Evolutionary conservation across 306 rosid genomes (phyloP).

Genomic region (Arachis stenosperma): DNA sequence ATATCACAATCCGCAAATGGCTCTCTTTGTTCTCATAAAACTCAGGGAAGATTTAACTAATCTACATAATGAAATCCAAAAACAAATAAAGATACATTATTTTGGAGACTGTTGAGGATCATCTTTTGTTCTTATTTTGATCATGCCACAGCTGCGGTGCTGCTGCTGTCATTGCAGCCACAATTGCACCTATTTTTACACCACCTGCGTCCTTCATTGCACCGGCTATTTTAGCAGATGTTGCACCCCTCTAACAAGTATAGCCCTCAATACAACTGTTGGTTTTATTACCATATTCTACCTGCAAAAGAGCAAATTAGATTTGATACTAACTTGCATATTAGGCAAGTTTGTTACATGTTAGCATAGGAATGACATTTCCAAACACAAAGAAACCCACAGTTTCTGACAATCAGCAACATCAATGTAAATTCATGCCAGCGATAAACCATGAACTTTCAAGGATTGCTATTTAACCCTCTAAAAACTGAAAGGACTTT

Average conservation of each 20-base stretch:
- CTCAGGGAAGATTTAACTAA: too few species aligned
- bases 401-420: too few species aligned
- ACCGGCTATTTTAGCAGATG: conserved; percentile 76
- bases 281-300: conserved; percentile 70
- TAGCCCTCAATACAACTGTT: conserved; percentile 79
- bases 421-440: too few species aligned
- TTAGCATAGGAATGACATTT: conserved; percentile 4
- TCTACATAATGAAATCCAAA: too few species aligned
- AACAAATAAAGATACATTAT: neutral
- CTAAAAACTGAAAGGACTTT: neutral
- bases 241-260: conserved; percentile 85
- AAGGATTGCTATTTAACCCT: too few species aligned
- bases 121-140: conserved; percentile 66
- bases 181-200: conserved; percentile 78
- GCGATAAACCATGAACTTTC: too few species aligned
- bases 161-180: conserved; percentile 84
- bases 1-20: too few species aligned
- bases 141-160: conserved; percentile 74
- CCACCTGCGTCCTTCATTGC: conserved; percentile 90
- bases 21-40: too few species aligned
- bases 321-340: neutral
- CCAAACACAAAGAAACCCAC: neutral
- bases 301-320: conserved; percentile 41
- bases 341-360: conserved; percentile 9
- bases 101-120: conserved; percentile 49